phyloP scores from a whole-genome alignment of 305 asterid species.

The Fraxinus dipetala region DNA sequence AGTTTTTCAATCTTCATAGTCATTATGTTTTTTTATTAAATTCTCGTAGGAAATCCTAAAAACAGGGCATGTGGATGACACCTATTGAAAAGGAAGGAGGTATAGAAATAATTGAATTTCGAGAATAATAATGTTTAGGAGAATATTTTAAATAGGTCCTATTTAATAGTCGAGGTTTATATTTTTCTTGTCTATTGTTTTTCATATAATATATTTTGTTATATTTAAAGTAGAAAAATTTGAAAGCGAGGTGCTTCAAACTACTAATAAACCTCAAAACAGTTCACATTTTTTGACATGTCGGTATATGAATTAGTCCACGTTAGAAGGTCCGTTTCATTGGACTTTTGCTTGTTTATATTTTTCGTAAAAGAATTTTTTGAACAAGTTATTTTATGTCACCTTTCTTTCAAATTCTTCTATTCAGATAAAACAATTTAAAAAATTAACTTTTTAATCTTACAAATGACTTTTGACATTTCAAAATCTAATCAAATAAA shows the following conservation, averaged over 20 bases:
- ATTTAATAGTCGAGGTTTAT: not conserved
- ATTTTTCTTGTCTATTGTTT: not conserved
- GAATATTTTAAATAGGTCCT: not conserved
- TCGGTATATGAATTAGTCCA: not conserved
- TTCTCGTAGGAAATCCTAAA: not conserved
- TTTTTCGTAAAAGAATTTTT: not conserved
- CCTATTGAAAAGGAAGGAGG: not conserved
- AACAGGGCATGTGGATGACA: not conserved
- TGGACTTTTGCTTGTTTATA: not conserved
- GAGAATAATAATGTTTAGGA: too few species aligned
- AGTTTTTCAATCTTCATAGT: not conserved
- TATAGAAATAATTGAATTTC: not conserved
- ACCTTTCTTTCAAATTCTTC: not conserved
- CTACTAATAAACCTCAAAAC: not conserved
- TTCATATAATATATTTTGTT: not conserved
- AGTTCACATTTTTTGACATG: not conserved
- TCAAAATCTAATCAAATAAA: too few species aligned
- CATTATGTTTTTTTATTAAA: not conserved
- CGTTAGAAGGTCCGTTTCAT: too few species aligned
- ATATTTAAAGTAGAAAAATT: not conserved
- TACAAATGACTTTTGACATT: not conserved
- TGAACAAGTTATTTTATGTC: not conserved
- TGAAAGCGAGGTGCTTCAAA: too few species aligned
- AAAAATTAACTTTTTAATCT: not conserved
- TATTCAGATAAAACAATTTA: not conserved